These are phyloP conservation scores for Annulohypoxylon moriforme DNA, from an alignment of 495 filamentous ascomycete species.

Conservation along the genomic window DNA sequence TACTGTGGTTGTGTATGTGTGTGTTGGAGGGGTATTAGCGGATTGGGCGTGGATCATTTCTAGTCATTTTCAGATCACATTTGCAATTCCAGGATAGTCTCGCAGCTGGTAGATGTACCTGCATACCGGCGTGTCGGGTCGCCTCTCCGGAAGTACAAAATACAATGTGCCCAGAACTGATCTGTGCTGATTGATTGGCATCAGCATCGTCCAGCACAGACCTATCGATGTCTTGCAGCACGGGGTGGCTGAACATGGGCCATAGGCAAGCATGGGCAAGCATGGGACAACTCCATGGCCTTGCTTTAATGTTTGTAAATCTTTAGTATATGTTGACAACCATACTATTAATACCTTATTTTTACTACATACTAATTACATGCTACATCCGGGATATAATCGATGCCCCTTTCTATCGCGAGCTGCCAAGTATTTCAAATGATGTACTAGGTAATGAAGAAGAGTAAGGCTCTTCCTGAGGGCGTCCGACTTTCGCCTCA, in stretches of 20 bases:
- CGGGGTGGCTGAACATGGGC: constrained; percentile 43
- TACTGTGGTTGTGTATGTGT: neutral
- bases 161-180: constrained; percentile 26
- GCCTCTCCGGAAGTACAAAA: constrained; percentile 46
- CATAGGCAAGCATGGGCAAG: neutral
- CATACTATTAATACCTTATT: constrained; percentile 41
- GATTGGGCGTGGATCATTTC: constrained; percentile 18
- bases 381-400: constrained; percentile 23
- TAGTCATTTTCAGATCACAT: constrained; percentile 34
- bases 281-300: constrained; percentile 21
- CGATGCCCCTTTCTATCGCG: neutral
- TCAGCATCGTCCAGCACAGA: constrained; percentile 32
- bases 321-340: constrained; percentile 13
- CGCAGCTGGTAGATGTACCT: constrained; percentile 49
- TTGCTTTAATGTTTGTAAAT: constrained; percentile 15
- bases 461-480: neutral
- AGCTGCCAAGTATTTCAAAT: constrained; percentile 4
- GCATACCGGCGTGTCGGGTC: constrained; percentile 53
- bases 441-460: neutral
- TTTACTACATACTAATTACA: constrained; percentile 37
- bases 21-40: constrained; percentile 17
- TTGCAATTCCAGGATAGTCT: constrained; percentile 38
- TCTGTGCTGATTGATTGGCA: constrained; percentile 33
- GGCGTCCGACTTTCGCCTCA: neutral
- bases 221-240: constrained; percentile 47